phyloP scores from a whole-genome alignment of 306 rosid species.

The Gillenia trifoliata region DNA sequence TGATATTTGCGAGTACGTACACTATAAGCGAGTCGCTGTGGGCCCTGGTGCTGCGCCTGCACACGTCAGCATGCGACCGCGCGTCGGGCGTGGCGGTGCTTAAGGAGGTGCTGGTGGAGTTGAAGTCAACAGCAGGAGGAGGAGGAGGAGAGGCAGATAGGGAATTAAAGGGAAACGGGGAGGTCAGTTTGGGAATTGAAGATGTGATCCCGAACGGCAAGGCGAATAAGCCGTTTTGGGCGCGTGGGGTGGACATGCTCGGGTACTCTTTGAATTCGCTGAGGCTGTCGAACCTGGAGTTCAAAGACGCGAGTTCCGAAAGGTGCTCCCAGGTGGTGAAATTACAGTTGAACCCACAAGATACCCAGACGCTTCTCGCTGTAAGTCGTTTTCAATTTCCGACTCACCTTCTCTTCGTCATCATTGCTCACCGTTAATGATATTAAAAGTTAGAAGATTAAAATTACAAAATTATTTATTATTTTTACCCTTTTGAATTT shows the following conservation, averaged over 20 bases:
- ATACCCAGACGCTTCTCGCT: constrained; percentile 44
- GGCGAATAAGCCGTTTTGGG: constrained; percentile 68
- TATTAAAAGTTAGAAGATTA: too few species aligned
- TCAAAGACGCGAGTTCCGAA: constrained; percentile 35
- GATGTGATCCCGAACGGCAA: constrained; percentile 64
- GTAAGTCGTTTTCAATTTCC: constrained; percentile 40
- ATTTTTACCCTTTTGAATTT: too few species aligned
- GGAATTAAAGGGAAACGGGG: constrained; percentile 30
- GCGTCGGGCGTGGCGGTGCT: constrained; percentile 56
- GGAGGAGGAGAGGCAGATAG: constrained; percentile 15
- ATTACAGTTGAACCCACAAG: constrained; percentile 37
- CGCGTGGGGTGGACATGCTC: constrained; percentile 89
- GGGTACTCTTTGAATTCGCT: constrained; percentile 81
- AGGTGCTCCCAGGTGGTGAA: constrained; percentile 50
- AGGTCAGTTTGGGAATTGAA: constrained; percentile 49
- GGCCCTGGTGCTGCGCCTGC: constrained; percentile 58
- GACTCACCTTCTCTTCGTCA: too few species aligned
- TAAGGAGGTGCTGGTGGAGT: constrained; percentile 31
- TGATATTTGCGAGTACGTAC: constrained; percentile 47
- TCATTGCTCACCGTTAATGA: too few species aligned
- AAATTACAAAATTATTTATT: too few species aligned
- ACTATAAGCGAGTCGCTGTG: constrained; percentile 27
- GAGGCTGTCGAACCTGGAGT: constrained; percentile 49
- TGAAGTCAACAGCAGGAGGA: neutral
- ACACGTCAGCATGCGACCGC: constrained; percentile 75